Evolutionary conservation across 1,284 basidiomycete genomes (phyloP).

Genomic region (Trametes pubescens): DNA sequence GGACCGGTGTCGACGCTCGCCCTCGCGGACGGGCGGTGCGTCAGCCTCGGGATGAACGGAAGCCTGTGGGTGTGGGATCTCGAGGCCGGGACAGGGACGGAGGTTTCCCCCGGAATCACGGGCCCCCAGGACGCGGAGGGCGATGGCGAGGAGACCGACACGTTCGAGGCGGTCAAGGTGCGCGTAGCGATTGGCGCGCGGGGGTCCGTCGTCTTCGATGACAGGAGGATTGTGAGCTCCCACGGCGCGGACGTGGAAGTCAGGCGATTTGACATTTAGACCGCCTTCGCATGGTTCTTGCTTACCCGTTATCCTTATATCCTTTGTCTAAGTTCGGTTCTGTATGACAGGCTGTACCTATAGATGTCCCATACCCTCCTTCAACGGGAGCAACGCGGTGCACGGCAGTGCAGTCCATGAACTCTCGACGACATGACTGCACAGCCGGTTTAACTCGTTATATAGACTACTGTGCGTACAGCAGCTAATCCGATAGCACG

Average conservation of each 20-base stretch:
- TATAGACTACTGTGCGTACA: background rate
- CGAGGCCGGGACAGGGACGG: constrained; percentile 69
- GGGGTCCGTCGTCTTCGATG: constrained; percentile 74
- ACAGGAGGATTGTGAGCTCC: constrained; percentile 71
- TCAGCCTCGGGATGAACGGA: constrained; percentile 73
- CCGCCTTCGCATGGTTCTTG: background rate
- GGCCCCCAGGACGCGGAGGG: constrained; percentile 20
- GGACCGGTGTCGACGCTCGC: constrained; percentile 72
- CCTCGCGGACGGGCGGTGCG: constrained; percentile 81
- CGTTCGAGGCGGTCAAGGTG: constrained; percentile 18
- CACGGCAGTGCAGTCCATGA: background rate
- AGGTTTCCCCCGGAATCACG: constrained; percentile 48
- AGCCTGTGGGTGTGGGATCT: constrained; percentile 87
- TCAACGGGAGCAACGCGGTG: background rate
- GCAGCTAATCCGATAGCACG: background rate
- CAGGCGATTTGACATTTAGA: constrained; percentile 60
- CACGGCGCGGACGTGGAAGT: constrained; percentile 60
- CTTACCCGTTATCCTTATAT: background rate
- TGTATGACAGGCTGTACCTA: background rate
- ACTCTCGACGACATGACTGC: no score
- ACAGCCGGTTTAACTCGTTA: background rate
- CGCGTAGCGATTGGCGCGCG: constrained; percentile 33
- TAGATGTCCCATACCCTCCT: background rate
- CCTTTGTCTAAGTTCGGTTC: background rate
- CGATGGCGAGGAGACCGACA: constrained; percentile 14